A percentile compares a stretch with the other conserved stretches of the same genome.
These are phyloP conservation scores for Diplotaxis tenuifolia DNA, from an alignment of 345 rosid species.

Conservation along the genomic window DNA sequence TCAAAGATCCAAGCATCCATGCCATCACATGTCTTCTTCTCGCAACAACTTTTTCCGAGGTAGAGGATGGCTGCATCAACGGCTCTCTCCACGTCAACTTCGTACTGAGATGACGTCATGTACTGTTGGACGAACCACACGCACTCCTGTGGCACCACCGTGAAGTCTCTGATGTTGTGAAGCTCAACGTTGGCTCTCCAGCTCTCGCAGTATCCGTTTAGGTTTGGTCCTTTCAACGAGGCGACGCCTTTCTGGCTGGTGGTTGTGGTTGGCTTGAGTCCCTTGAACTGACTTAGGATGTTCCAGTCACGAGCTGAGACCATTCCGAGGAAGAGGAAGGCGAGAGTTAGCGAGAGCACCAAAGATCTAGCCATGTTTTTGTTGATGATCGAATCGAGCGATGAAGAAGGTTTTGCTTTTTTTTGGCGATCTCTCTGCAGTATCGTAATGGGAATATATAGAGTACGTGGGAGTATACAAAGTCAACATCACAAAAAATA, in stretches of 20 bases:
- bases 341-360: slow-evolving; percentile 32
- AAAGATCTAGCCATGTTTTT: slow-evolving; percentile 44
- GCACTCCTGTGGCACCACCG: slow-evolving; percentile 69
- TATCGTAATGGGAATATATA: background rate
- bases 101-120: slow-evolving; percentile 67
- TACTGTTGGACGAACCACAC: slow-evolving; percentile 46
- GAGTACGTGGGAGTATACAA: background rate
- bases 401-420: background rate
- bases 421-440: background rate
- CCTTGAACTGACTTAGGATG: slow-evolving; percentile 48
- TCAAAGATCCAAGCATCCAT: slow-evolving; percentile 83
- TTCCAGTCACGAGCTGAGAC: slow-evolving; percentile 63
- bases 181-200: slow-evolving; percentile 80
- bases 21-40: slow-evolving; percentile 43
- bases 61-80: slow-evolving; percentile 56
- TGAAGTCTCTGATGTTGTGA: slow-evolving; percentile 61
- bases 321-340: slow-evolving; percentile 38
- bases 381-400: too few relatives aligned
- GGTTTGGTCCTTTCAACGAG: slow-evolving; percentile 25
- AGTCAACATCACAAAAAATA: too few relatives aligned
- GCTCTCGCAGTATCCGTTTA: slow-evolving; percentile 65
- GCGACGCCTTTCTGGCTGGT: background rate
- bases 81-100: slow-evolving; percentile 47
- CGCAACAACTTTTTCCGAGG: slow-evolving; percentile 46
- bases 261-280: slow-evolving; percentile 3